These are phyloP conservation scores for Wickerhamomyces sp. DNA, from an alignment of 1,139 yeast species.

Conservation along the genomic window DNA sequence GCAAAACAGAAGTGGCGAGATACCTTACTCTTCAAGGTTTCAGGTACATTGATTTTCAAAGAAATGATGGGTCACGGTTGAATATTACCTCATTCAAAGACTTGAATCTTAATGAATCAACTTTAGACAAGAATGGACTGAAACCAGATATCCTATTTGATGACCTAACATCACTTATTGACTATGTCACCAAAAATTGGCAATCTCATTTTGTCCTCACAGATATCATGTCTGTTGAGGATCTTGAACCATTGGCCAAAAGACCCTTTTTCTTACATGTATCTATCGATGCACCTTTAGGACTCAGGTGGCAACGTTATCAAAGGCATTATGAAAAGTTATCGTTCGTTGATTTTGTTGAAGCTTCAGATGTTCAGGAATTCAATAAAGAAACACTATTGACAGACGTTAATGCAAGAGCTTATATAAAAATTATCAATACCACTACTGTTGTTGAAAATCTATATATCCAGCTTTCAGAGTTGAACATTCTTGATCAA, in stretches of 20 bases:
- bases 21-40: constrained; percentile 59
- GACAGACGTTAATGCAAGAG: constrained; percentile 49
- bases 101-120: constrained; percentile 12
- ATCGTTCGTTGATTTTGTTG: constrained; percentile 36
- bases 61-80: background rate
- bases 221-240: constrained; percentile 39
- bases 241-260: constrained; percentile 49
- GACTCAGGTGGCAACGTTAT: constrained; percentile 48
- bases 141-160: constrained; percentile 28
- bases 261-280: constrained; percentile 86
- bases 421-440: constrained; percentile 60
- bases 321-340: constrained; percentile 22
- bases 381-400: constrained; percentile 36
- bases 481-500: constrained; percentile 47
- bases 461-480: constrained; percentile 46
- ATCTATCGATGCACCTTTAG: constrained; percentile 71
- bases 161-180: constrained; percentile 43
- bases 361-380: constrained; percentile 39
- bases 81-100: constrained; percentile 2
- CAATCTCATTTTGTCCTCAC: constrained; percentile 54
- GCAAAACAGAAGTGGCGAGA: constrained; percentile 60
- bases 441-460: constrained; percentile 43
- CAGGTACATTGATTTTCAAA: constrained; percentile 26
- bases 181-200: constrained; percentile 71
- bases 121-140: constrained; percentile 15